phyloP scores from a whole-genome alignment of 176 grass and related monocot genomes.

The Triticum urartu region DNA sequence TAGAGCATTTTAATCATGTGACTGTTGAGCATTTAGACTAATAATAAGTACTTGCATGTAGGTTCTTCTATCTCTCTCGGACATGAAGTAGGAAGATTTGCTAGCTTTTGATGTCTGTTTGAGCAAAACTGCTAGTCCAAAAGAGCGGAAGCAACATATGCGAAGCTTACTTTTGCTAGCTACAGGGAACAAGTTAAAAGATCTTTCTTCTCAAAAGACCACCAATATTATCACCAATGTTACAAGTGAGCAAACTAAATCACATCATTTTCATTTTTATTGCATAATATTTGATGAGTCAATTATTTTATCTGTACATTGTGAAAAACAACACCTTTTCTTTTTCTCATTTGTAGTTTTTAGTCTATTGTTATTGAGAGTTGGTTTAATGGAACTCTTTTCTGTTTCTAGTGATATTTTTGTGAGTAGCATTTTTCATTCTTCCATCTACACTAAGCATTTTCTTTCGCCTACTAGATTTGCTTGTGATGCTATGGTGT shows the following conservation, averaged over 20 bases:
- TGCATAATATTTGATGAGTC: neutral
- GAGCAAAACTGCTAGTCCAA: conserved; percentile 82
- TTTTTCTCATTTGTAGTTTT: neutral
- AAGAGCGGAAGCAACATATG: conserved; percentile 88
- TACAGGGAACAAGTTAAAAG: conserved; percentile 89
- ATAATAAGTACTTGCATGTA: conserved; percentile 35
- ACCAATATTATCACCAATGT: conserved; percentile 95
- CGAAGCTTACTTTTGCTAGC: conserved; percentile 85
- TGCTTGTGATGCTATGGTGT: neutral
- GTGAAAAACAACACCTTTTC: neutral
- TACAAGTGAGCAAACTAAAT: conserved; percentile 55
- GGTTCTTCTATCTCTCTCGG: conserved; percentile 79
- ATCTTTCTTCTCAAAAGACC: conserved; percentile 73
- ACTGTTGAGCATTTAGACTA: conserved; percentile 3
- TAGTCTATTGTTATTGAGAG: neutral
- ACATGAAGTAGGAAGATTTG: conserved; percentile 75
- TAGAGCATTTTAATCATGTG: neutral
- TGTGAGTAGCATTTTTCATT: neutral
- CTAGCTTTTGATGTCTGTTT: conserved; percentile 81
- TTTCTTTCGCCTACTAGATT: neutral
- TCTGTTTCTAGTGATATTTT: neutral
- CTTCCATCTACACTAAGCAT: neutral
- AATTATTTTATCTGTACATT: neutral
- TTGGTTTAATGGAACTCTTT: neutral
- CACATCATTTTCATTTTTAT: neutral